These are phyloP conservation scores for Zygoascus sp. DNA, from an alignment of 1,139 yeast genomes.

Conservation along the genomic window DNA sequence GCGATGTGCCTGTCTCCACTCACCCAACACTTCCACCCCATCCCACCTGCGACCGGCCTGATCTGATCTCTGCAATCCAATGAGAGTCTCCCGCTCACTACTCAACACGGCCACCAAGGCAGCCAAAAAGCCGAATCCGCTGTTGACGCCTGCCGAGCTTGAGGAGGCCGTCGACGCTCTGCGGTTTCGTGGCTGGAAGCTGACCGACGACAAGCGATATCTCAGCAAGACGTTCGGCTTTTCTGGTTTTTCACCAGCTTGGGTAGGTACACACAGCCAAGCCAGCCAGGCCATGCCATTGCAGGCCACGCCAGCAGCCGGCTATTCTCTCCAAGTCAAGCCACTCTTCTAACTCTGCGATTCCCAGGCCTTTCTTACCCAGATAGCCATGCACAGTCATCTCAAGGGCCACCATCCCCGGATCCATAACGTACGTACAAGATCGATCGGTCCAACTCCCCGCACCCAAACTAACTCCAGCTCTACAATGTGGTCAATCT, in stretches of 20 bases:
- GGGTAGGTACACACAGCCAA: no score
- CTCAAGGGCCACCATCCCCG: conserved; percentile 65
- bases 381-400: conserved; percentile 59
- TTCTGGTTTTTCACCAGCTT: conserved; percentile 23
- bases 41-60: no score
- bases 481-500: conserved; percentile 59
- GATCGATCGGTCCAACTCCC: background rate
- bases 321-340: no score
- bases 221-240: conserved; percentile 20
- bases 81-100: background rate
- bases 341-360: no score
- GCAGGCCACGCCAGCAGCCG: no score
- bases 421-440: conserved; percentile 23
- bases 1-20: no score
- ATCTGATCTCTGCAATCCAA: no score
- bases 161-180: conserved; percentile 10
- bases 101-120: background rate
- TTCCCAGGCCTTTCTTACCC: conserved; percentile 54
- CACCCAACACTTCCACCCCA: no score
- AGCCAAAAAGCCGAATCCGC: conserved; percentile 1
- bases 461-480: conserved; percentile 12
- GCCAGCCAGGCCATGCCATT: no score
- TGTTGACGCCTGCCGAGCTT: conserved; percentile 3
- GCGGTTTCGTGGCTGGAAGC: conserved; percentile 16
- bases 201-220: conserved; percentile 12